Percentiles rank a stretch among this genome's conserved stretches.
Conservation (phyloP, 176 grass and related monocot genomes). For the Tillandsia fasciculata region DNA sequence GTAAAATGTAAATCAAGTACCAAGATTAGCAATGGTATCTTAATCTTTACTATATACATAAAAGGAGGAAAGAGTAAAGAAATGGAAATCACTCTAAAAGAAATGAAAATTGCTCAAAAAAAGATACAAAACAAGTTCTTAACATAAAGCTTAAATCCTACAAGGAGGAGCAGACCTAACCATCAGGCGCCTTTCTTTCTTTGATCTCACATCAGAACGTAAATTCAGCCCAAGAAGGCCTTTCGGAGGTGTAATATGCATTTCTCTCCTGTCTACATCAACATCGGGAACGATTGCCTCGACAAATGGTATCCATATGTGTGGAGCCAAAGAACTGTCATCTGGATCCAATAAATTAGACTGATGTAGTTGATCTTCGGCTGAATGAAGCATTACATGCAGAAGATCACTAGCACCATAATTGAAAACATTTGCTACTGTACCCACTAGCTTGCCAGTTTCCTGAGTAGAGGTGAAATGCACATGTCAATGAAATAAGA, state of each 20-base stretch:
- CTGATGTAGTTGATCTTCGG: conserved; percentile 13
- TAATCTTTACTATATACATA: too few species aligned
- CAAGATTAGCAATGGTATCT: too few species aligned
- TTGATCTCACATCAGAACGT: conserved; percentile 55
- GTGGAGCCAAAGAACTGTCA: conserved; percentile 29
- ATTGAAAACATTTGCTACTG: conserved; percentile 61
- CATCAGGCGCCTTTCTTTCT: conserved; percentile 85
- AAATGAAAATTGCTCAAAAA: too few species aligned
- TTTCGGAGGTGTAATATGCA: conserved; percentile 88
- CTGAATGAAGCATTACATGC: conserved; percentile 38
- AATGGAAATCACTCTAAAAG: too few species aligned
- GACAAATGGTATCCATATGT: conserved; percentile 89
- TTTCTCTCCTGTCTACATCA: conserved; percentile 66
- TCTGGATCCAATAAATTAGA: conserved; percentile 24
- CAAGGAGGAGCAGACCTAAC: conserved; percentile 68
- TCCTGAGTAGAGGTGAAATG: conserved; percentile 35
- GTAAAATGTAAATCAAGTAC: too few species aligned
- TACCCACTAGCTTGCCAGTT: conserved; percentile 61
- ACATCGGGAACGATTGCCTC: conserved; percentile 85
- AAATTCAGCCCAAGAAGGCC: conserved; percentile 82
- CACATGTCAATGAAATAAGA: background rate
- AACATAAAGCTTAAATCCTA: background rate
- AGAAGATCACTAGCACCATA: conserved; percentile 74
- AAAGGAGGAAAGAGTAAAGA: too few species aligned
- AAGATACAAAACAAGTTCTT: background rate